Evolutionary conservation across 192 early-diverging fungal species (phyloP), one percentile per base, ranked within the genome.

Genomic region (Chytriomyces sp.): DNA sequence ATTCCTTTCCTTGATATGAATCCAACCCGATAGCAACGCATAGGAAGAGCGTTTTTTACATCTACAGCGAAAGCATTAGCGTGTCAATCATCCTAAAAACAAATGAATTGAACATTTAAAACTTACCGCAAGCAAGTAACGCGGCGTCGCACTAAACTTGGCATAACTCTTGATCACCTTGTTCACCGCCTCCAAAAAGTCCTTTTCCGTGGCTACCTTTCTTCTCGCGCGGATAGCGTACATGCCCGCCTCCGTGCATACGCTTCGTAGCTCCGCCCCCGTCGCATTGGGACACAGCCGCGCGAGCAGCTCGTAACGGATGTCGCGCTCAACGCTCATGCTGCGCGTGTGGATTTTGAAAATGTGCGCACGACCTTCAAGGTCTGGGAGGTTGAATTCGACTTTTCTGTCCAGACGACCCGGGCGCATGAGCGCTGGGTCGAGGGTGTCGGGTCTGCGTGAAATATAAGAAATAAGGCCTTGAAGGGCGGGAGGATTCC

Each of bases 161-260:
- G 94, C 93, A 75, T 99, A 99, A 44, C 88, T 89, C 89, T 98
- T 98, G 87, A 99, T 97, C 66, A 99, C 98, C 89, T 99, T 99
- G 86, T 98, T 95, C 17, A 99, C 96, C 30, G 96, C 86, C 79
- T 99, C 96, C 83, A 99, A 88, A 84, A 98, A 99, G 85, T 99
- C 98, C 86, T 99, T 98, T 79, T 99, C 98, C 26, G 95, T 98
- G 22, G 98, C 96, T 19, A 98, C 89, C 91, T 98, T 98, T 88
- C 96, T 90, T 78, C 98, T 88, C 59, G 94, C 92, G 12, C 98
- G 88, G 72, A 99, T 99, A 2, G 98, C 98, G 88, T 94, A 99
- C 98, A 99, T 99, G 64, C 98, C 98, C 6, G 98, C 96, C 82
- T 99, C 98, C 33, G 98, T 99, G 84, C 98, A 99, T 59, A 99